A percentile compares a stretch with the other conserved stretches of the same genome.
Evolutionary conservation across 2,329 filamentous ascomycete genomes (phyloP).

Genomic region (Trichoderma cornu-damae): DNA sequence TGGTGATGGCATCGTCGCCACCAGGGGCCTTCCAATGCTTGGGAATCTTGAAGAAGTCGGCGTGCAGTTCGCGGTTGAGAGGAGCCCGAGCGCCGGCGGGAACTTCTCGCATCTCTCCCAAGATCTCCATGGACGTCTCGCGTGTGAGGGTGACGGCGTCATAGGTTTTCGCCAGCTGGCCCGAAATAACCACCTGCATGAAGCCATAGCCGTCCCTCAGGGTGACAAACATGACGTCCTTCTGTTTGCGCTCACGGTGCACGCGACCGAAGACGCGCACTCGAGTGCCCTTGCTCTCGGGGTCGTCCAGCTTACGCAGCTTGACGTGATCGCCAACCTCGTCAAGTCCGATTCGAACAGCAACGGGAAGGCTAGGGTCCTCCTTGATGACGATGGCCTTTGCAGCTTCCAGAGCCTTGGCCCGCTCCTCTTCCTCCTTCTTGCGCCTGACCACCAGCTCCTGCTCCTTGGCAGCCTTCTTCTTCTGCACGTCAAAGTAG

Average conservation of each 20-base stretch:
- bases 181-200: conserved; percentile 47
- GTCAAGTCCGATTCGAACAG: conserved; percentile 63
- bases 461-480: conserved; percentile 23
- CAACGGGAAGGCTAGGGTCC: conserved; percentile 62
- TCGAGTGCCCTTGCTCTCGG: conserved; percentile 58
- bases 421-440: conserved; percentile 23
- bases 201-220: conserved; percentile 67
- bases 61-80: conserved; percentile 80
- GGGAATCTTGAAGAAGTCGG: conserved; percentile 80
- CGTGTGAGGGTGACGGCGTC: conserved; percentile 79
- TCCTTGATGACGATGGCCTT: conserved; percentile 68
- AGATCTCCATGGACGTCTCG: conserved; percentile 80
- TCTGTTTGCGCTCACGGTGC: conserved; percentile 69
- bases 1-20: conserved; percentile 88
- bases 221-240: conserved; percentile 82
- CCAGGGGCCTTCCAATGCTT: conserved; percentile 63
- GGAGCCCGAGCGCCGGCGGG: conserved; percentile 73
- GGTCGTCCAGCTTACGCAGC: conserved; percentile 34
- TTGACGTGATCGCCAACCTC: conserved; percentile 29
- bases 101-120: conserved; percentile 77
- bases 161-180: conserved; percentile 84
- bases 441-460: conserved; percentile 22
- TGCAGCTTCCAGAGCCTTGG: conserved; percentile 58
- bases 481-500: conserved; percentile 23
- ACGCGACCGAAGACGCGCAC: conserved; percentile 78